Conservation (phyloP, 306 rosid species). For the Cicer pinnatifidum region DNA sequence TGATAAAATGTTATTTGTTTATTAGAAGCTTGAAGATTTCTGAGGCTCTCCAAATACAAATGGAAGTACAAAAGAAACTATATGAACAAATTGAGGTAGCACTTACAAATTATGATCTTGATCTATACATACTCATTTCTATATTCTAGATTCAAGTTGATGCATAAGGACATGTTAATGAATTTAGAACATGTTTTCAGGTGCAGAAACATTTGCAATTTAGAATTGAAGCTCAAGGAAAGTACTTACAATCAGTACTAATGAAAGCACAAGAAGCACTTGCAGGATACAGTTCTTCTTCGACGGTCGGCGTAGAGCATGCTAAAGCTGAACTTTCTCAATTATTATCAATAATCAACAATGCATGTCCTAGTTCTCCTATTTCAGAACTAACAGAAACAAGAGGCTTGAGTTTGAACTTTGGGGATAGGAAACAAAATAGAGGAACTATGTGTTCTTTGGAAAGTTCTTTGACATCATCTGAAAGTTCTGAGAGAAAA, state of each 20-base stretch:
- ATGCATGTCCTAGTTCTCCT: slow-evolving; percentile 70
- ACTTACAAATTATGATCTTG: slow-evolving; percentile 4
- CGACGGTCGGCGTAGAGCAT: slow-evolving; percentile 64
- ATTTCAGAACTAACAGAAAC: slow-evolving; percentile 79
- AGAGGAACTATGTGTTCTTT: slow-evolving; percentile 72
- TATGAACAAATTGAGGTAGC: slow-evolving; percentile 86
- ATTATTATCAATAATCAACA: slow-evolving; percentile 70
- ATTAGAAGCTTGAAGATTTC: slow-evolving; percentile 69
- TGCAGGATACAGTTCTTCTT: slow-evolving; percentile 60
- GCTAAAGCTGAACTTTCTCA: slow-evolving; percentile 88
- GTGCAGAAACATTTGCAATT: slow-evolving; percentile 92
- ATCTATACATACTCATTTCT: background rate
- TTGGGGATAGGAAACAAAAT: slow-evolving; percentile 53
- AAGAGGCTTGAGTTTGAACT: slow-evolving; percentile 49
- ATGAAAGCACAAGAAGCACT: slow-evolving; percentile 88
- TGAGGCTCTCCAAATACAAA: slow-evolving; percentile 82
- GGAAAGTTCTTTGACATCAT: slow-evolving; percentile 89
- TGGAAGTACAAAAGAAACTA: slow-evolving; percentile 84
- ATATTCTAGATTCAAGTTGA: background rate
- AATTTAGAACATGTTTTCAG: slow-evolving; percentile 51
- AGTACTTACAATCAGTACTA: slow-evolving; percentile 84
- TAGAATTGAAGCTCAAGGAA: slow-evolving; percentile 94
- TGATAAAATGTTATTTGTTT: slow-evolving; percentile 48
- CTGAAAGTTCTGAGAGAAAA: slow-evolving; percentile 68
- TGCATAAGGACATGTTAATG: slow-evolving; percentile 29